These are phyloP conservation scores for Tetragonia tetragonoides DNA, from an alignment of 148 eudicot genomes.

Conservation along the genomic window DNA sequence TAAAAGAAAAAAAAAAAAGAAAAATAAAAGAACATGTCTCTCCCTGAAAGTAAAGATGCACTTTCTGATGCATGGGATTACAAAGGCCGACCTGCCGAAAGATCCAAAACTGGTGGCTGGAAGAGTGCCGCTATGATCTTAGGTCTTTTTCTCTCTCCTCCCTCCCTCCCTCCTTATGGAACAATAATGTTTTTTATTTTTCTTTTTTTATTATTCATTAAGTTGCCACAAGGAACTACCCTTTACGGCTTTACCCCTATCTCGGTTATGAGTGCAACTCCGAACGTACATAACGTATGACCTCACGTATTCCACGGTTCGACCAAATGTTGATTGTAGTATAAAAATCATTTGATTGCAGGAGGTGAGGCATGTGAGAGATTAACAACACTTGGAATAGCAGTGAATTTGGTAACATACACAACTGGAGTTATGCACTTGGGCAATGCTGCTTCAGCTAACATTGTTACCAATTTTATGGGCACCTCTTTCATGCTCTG, in stretches of 20 bases:
- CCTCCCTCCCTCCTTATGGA: not conserved
- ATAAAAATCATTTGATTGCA: constrained; percentile 6
- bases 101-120: constrained; percentile 75
- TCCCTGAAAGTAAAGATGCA: constrained; percentile 16
- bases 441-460: constrained; percentile 80
- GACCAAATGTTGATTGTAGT: too few species aligned
- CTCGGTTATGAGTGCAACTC: too few species aligned
- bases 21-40: constrained; percentile 11
- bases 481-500: constrained; percentile 95
- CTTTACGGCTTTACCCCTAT: too few species aligned
- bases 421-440: constrained; percentile 85
- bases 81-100: constrained; percentile 56
- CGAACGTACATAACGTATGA: too few species aligned
- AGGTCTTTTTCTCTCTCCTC: constrained; percentile 32
- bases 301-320: too few species aligned
- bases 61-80: constrained; percentile 60
- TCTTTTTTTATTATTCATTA: not conserved
- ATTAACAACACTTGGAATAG: constrained; percentile 82
- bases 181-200: not conserved
- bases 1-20: not conserved
- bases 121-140: constrained; percentile 64
- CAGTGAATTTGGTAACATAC: constrained; percentile 86
- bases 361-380: constrained; percentile 82
- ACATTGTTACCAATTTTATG: constrained; percentile 81
- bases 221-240: too few species aligned